These are phyloP conservation scores for Fusarium palustre DNA, from an alignment of 2,329 filamentous ascomycete genomes.

Conservation along the genomic window DNA sequence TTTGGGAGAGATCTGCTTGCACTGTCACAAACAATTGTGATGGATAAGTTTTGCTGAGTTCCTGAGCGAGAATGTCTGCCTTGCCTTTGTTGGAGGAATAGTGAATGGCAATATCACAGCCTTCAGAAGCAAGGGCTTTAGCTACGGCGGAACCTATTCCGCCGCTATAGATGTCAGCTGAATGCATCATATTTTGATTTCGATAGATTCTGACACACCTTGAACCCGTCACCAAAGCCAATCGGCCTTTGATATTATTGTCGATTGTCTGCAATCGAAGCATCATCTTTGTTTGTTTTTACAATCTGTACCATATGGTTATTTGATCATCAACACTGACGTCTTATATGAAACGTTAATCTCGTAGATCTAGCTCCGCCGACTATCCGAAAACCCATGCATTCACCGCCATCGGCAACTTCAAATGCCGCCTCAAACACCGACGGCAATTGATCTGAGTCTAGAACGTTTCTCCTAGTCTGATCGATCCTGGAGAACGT, in stretches of 20 bases:
- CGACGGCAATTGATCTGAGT: constrained; percentile 24
- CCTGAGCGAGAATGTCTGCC: constrained; percentile 46
- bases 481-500: constrained; percentile 7
- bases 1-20: constrained; percentile 21
- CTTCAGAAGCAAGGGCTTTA: constrained; percentile 50
- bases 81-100: constrained; percentile 52
- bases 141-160: constrained; percentile 53
- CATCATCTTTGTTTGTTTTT: background rate
- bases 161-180: constrained; percentile 43
- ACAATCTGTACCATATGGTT: background rate
- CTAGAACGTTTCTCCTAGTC: background rate
- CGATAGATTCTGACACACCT: constrained; percentile 10
- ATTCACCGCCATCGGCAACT: constrained; percentile 7
- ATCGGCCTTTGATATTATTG: constrained; percentile 31
- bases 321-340: background rate
- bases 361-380: constrained; percentile 1
- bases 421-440: constrained; percentile 7
- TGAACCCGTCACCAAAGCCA: constrained; percentile 39
- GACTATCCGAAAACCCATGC: constrained; percentile 3
- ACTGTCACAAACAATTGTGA: constrained; percentile 13
- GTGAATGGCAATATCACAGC: constrained; percentile 53
- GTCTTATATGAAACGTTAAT: constrained; percentile 14
- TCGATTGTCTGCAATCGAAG: constrained; percentile 27
- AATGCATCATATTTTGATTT: background rate
- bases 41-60: constrained; percentile 11